phyloP scores from a whole-genome alignment of 192 early-diverging fungal species.

The Obelidium mucronatum region DNA sequence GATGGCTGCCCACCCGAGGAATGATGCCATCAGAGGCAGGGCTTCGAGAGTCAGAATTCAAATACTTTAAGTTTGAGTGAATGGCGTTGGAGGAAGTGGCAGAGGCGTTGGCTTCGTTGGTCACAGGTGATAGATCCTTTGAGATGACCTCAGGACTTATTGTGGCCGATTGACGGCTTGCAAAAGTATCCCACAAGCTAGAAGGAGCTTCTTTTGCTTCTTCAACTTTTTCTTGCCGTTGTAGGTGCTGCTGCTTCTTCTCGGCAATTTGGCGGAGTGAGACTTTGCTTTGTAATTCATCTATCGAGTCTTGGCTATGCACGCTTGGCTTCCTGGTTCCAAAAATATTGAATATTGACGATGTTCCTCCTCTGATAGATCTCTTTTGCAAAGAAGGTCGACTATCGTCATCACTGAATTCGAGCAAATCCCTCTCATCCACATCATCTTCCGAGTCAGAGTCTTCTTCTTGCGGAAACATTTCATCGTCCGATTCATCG shows the following conservation, averaged over 20 bases:
- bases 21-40: neutral
- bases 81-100: neutral
- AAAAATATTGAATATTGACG: neutral
- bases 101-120: neutral
- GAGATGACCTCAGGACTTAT: neutral
- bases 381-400: neutral
- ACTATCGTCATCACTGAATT: constrained; percentile 24
- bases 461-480: constrained; percentile 8
- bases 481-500: constrained; percentile 19
- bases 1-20: neutral
- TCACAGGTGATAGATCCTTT: neutral
- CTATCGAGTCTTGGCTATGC: neutral
- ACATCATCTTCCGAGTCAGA: constrained; percentile 8
- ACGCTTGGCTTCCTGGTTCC: neutral
- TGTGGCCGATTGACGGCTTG: neutral
- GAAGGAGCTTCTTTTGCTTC: neutral
- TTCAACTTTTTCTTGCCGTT: neutral
- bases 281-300: neutral
- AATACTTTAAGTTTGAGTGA: neutral
- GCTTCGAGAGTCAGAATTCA: too few relatives aligned
- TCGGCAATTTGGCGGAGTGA: constrained; percentile 7
- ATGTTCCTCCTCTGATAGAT: neutral
- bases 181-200: neutral
- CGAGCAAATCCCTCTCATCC: constrained; percentile 10
- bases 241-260: neutral